Conservation (phyloP, 2,329 filamentous ascomycete genomes). For the Fusarium verrucosum region DNA sequence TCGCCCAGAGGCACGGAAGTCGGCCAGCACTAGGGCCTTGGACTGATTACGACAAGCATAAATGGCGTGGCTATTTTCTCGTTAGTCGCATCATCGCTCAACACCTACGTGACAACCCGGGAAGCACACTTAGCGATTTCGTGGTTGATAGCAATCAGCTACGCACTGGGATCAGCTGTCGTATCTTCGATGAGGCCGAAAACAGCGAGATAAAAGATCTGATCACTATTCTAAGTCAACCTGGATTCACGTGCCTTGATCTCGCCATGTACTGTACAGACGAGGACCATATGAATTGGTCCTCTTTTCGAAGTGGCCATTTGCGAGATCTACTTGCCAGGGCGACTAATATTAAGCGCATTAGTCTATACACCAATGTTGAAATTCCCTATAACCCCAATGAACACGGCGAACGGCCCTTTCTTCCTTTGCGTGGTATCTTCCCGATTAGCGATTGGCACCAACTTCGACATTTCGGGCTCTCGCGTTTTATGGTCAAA, state of each 20-base stretch:
- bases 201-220: constrained; percentile 9
- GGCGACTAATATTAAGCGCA: not conserved
- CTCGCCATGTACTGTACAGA: constrained; percentile 2
- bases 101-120: constrained; percentile 14
- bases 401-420: not conserved
- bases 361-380: not conserved
- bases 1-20: not conserved
- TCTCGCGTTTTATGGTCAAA: not conserved
- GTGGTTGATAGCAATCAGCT: constrained; percentile 47
- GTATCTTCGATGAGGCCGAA: constrained; percentile 9
- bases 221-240: not conserved
- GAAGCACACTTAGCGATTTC: constrained; percentile 46
- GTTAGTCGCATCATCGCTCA: constrained; percentile 42
- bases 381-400: not conserved
- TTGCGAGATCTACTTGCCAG: not conserved
- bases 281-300: not conserved
- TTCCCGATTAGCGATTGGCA: not conserved
- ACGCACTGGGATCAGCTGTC: constrained; percentile 44
- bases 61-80: constrained; percentile 46
- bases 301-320: constrained; percentile 8
- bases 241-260: constrained; percentile 19
- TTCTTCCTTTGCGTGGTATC: not conserved
- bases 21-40: not conserved
- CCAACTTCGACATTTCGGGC: constrained; percentile 6
- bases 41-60: constrained; percentile 8